These are phyloP conservation scores for Clohesyomyces aquaticus DNA, from an alignment of 495 filamentous ascomycete species.

Conservation along the genomic window DNA sequence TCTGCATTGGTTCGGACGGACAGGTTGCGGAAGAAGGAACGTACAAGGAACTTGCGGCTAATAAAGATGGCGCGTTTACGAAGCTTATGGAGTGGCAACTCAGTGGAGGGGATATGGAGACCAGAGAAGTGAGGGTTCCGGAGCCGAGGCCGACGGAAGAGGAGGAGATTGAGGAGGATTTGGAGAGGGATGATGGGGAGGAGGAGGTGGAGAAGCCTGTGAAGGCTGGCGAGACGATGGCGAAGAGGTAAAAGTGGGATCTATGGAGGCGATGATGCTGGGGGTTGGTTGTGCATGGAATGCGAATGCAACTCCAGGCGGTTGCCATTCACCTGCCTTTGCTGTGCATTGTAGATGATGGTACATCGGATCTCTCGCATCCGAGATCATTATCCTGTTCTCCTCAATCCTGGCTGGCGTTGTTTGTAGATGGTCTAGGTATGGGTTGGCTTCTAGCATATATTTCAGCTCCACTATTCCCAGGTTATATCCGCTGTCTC, in stretches of 20 bases:
- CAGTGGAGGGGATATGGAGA: constrained; percentile 61
- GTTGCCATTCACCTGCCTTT: no score
- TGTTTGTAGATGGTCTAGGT: no score
- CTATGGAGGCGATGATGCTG: neutral
- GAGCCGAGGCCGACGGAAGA: constrained; percentile 43
- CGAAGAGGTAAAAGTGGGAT: constrained; percentile 10
- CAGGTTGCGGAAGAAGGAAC: constrained; percentile 87
- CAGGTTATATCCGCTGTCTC: no score
- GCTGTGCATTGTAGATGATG: no score
- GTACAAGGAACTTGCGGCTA: constrained; percentile 73
- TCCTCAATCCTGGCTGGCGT: no score
- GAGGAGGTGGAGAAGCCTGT: constrained; percentile 35
- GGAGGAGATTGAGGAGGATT: constrained; percentile 45
- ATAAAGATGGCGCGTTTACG: constrained; percentile 79
- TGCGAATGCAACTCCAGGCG: no score
- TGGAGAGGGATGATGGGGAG: constrained; percentile 35
- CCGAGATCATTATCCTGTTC: no score
- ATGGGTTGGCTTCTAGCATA: no score
- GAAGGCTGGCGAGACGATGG: constrained; percentile 36
- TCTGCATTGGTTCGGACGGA: constrained; percentile 82
- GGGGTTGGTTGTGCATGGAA: no score
- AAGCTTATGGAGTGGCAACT: constrained; percentile 99
- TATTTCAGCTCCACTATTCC: no score
- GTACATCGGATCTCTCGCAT: no score
- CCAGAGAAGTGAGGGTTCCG: constrained; percentile 9